Base-by-base conservation (phyloP, 2,329 filamentous ascomycete species). In the Ophiocordyceps camponoti-floridani region DNA sequence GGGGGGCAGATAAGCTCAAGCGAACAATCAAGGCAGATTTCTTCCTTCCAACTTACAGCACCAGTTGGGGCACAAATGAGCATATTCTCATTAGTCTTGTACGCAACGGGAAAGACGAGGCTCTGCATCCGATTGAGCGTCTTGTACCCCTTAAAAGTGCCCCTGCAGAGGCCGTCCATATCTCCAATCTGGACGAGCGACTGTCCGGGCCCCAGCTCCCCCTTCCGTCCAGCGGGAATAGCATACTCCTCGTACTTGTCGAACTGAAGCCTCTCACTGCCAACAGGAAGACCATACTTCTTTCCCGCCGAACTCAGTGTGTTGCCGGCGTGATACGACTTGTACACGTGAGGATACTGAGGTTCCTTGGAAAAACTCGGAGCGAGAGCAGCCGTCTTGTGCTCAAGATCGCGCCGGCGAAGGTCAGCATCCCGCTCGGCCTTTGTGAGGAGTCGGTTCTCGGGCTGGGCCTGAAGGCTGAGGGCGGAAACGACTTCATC, bases 51-150 rank as follows among this genome's bases (percentile, higher is more conserved):
- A 69, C 75, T 64, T 60, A 75, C 72, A 48, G 88, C 88, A 76
- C 91, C 91, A 45, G 91, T 98, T 4, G 91, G 91, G 19, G 91
- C 91, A 62, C 91, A 98, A 47, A 98, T 93, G 44, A 98, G 75
- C 89, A 98, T 95, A 53, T 98, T 98, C 63, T 98, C 91, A 56
- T 79, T 94, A 2, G 86, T 95, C 59, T 82, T 85, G 64, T 98
- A 96, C 0, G 88, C 91, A 5, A 98, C 85, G 1, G 87, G 87
- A 55, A 94, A 94, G 0, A 96, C 84, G 42, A 98, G 69, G 59
- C 88, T 96, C 65, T 98, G 91, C 93, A 98, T 98, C 27, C 93
- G 82, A 57, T 98, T 98, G 47, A 98, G 72, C 3, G 83, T 66
- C 62, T 88, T 89, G 68, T 98, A 98, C 0, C 88, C 88, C 56